phyloP scores from a whole-genome alignment of 2,329 filamentous ascomycete genomes.

The Neonectria magnoliae region DNA sequence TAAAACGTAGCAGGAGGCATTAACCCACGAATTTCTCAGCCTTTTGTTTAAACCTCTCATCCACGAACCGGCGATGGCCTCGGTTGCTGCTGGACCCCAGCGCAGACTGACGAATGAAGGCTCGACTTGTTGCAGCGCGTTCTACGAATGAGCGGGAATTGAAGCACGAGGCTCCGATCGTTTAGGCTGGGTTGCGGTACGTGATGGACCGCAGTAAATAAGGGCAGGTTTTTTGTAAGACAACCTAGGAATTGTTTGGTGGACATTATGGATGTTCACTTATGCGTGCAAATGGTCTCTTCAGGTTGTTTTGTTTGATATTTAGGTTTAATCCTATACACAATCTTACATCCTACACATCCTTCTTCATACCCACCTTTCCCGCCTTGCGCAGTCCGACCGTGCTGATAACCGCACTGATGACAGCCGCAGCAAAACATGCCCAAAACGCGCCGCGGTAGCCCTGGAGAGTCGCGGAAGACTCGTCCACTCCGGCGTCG shows the following conservation, averaged over 20 bases:
- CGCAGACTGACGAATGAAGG: neutral
- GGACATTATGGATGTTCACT: neutral
- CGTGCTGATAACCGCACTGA: conserved; percentile 10
- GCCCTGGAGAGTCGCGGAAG: conserved; percentile 10
- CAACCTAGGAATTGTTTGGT: too few relatives aligned
- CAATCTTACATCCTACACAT: neutral
- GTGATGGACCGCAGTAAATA: neutral
- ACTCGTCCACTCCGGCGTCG: neutral
- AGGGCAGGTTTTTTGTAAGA: too few relatives aligned
- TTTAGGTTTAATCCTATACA: neutral
- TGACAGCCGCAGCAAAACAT: conserved; percentile 14
- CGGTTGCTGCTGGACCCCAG: conserved; percentile 11
- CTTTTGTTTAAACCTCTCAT: neutral
- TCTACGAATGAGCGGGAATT: neutral
- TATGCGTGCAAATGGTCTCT: neutral
- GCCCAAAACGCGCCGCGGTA: conserved; percentile 19
- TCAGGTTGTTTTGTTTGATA: neutral
- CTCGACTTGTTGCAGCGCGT: neutral
- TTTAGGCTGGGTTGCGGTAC: neutral
- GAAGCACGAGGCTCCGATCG: neutral
- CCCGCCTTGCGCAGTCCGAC: conserved; percentile 19
- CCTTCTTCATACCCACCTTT: conserved; percentile 24
- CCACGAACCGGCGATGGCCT: conserved; percentile 2
- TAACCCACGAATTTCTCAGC: neutral
- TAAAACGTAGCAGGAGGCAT: neutral